phyloP scores from a whole-genome alignment of 257 asterid genomes.

The Haberlea rhodopensis region DNA sequence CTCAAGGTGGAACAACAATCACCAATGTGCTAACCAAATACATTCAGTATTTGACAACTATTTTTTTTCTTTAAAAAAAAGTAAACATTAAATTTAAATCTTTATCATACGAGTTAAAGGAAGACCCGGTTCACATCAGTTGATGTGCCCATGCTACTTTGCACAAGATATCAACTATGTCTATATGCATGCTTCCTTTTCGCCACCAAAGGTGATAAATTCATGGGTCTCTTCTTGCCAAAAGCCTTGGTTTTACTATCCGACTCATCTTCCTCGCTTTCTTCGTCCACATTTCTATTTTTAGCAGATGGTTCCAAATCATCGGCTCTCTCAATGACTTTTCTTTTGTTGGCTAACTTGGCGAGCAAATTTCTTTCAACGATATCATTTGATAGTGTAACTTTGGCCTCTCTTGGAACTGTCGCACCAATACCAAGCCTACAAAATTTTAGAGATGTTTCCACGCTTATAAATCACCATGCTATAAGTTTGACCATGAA shows the following conservation, averaged over 20 bases:
- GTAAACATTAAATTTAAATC: too few relatives aligned
- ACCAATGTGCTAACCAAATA: too few relatives aligned
- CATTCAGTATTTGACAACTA: too few relatives aligned
- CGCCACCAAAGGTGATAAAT: conserved; percentile 21
- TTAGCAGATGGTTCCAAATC: conserved; percentile 33
- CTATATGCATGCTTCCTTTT: conserved; percentile 47
- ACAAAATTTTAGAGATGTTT: conserved; percentile 19
- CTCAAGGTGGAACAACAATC: too few relatives aligned
- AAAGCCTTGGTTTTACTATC: conserved; percentile 74
- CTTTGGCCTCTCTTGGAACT: conserved; percentile 54
- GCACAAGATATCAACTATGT: conserved; percentile 24
- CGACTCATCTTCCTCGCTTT: conserved; percentile 63
- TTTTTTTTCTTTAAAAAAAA: too few relatives aligned
- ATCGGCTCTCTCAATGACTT: conserved; percentile 35
- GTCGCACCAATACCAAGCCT: conserved; percentile 93
- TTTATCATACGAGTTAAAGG: too few relatives aligned
- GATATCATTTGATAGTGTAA: conserved; percentile 44
- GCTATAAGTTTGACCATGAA: conserved; percentile 10
- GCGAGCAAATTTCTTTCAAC: conserved; percentile 61
- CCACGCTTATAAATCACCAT: conserved; percentile 1
- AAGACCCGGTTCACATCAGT: too few relatives aligned
- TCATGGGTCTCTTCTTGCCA: conserved; percentile 55
- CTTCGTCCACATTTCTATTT: conserved; percentile 44
- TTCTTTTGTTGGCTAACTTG: conserved; percentile 49
- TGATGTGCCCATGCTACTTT: neutral